A percentile compares a stretch with the other conserved stretches of the same genome.
Evolutionary conservation across 2,329 filamentous ascomycete genomes (phyloP).

Genomic region (Fusarium sp.): DNA sequence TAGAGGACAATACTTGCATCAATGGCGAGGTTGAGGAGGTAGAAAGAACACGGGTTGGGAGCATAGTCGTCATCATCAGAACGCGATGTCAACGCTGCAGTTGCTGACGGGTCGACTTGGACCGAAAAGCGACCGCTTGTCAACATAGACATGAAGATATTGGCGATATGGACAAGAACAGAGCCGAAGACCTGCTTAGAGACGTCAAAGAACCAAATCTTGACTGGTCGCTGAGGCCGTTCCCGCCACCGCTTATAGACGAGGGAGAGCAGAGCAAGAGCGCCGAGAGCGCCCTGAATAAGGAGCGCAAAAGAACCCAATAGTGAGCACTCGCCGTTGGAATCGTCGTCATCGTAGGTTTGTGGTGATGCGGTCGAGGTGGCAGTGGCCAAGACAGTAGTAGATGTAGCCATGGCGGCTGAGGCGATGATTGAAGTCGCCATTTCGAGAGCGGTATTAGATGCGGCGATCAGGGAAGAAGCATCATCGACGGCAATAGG

Average conservation of each 20-base stretch:
- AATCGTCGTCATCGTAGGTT: conserved; percentile 61
- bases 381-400: conserved; percentile 42
- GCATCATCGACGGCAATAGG: conserved; percentile 43
- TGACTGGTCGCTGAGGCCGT: conserved; percentile 89
- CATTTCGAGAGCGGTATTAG: conserved; percentile 48
- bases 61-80: conserved; percentile 70
- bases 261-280: conserved; percentile 84
- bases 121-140: conserved; percentile 87
- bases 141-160: conserved; percentile 96
- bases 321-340: conserved; percentile 85
- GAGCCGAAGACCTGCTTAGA: conserved; percentile 98
- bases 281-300: conserved; percentile 89
- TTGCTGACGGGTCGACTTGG: conserved; percentile 66
- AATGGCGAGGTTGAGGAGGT: conserved; percentile 92
- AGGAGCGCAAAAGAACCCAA: conserved; percentile 92
- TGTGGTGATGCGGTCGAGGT: conserved; percentile 33
- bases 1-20: conserved; percentile 77
- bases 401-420: conserved; percentile 49
- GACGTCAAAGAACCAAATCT: conserved; percentile 98
- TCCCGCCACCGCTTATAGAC: conserved; percentile 96
- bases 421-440: conserved; percentile 52
- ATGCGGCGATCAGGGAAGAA: conserved; percentile 40
- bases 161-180: conserved; percentile 90
- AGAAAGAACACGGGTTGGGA: conserved; percentile 97
- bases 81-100: conserved; percentile 51